These are phyloP conservation scores for Schizopora paradoxa DNA, from an alignment of 1,284 basidiomycete genomes.

Conservation along the genomic window DNA sequence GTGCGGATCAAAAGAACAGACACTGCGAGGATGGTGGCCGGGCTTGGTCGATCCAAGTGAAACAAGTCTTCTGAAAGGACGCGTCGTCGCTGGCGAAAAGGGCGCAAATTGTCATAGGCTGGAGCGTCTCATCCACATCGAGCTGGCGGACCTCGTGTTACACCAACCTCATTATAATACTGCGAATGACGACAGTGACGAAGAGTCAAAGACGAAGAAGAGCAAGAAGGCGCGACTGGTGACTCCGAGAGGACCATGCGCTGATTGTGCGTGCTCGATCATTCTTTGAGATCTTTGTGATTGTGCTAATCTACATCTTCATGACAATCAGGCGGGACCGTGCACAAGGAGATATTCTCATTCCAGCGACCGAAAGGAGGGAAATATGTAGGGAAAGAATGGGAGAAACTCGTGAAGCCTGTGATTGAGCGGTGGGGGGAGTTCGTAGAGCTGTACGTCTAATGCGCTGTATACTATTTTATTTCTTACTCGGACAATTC, in stretches of 20 bases:
- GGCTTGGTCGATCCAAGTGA: slow-evolving; percentile 28
- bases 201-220: background rate
- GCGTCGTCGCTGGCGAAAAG: slow-evolving; percentile 46
- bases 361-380: slow-evolving; percentile 51
- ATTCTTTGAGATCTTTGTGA: background rate
- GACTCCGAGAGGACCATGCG: slow-evolving; percentile 22
- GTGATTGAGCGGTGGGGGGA: slow-evolving; percentile 71
- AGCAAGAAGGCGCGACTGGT: background rate
- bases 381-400: slow-evolving; percentile 55
- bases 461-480: too few relatives aligned
- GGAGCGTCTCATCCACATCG: slow-evolving; percentile 72
- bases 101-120: slow-evolving; percentile 41
- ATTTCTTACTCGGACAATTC: too few relatives aligned
- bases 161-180: too few relatives aligned
- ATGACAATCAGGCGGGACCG: slow-evolving; percentile 47
- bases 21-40: slow-evolving; percentile 51
- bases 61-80: slow-evolving; percentile 38
- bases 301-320: background rate
- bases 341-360: slow-evolving; percentile 73
- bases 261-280: slow-evolving; percentile 33
- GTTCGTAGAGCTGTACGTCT: slow-evolving; percentile 39
- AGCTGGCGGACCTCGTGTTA: slow-evolving; percentile 60
- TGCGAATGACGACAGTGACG: background rate
- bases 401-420: slow-evolving; percentile 66
- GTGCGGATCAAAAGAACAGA: slow-evolving; percentile 44